Evolutionary conservation across 306 rosid genomes (phyloP), one percentile per base, ranked within the genome.

Genomic region (Pueraria montana): DNA sequence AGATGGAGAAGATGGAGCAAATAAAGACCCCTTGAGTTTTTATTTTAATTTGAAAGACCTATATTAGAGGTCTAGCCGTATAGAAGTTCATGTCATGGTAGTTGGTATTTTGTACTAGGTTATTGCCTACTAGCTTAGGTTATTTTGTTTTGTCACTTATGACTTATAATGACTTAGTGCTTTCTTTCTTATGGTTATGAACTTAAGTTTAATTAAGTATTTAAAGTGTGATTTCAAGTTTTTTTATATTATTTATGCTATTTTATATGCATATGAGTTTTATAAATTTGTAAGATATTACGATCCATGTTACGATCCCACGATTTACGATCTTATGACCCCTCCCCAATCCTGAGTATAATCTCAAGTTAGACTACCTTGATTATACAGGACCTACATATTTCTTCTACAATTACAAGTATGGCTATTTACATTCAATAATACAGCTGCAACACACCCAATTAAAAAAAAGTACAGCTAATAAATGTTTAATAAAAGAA

Each of bases 401-500:
- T 83, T 58, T 23, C 82, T 76, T 59, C 36, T 46, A 24, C n/a
- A n/a, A n/a, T n/a, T n/a, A n/a, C n/a, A n/a, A n/a, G n/a, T n/a
- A n/a, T n/a, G n/a, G n/a, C n/a, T n/a, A n/a, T n/a, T n/a, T n/a
- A n/a, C 43, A 34, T 71, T 53, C 36, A 46, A 77, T 45, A 26
- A n/a, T 78, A 63, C 49, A 72, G 55, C 21, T 40, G 45, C 21
- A 63, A 71, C n/a, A n/a, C 18, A 38, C 10, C 64, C 14, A 61
- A 8, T 34, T 46, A 32, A 18, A 48, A 30, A 56, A 20, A 61
- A 70, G 6, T 67, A 27, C 27, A 56, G 23, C 34, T 79, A 53
- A 52, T 56, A 55, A n/a, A 74, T 52, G 70, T 70, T 58, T 36
- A 58, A n/a, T 21, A 65, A 34, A 80, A 55, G 58, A 43, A 59